These are phyloP conservation scores for Leccinellum rugosiceps DNA, from an alignment of 768 basidiomycete species.

Conservation along the genomic window DNA sequence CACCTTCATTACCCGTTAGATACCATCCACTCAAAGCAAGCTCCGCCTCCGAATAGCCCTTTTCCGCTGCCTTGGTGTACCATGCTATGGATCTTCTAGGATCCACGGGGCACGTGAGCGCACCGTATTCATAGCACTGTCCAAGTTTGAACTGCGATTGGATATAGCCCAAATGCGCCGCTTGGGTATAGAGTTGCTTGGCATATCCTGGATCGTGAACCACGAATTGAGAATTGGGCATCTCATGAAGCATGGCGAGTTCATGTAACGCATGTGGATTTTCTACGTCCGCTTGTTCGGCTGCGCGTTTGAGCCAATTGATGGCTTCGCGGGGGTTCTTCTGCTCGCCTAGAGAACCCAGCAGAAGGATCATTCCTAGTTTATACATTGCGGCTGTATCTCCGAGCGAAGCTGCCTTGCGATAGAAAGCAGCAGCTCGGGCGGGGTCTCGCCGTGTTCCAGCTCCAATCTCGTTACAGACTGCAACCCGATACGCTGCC, in stretches of 20 bases:
- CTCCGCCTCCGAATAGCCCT: conserved; percentile 93
- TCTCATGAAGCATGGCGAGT: conserved; percentile 84
- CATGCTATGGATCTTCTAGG: conserved; percentile 93
- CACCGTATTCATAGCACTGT: conserved; percentile 91
- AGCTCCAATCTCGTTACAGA: conserved; percentile 98
- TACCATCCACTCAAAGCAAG: conserved; percentile 98
- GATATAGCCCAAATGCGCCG: conserved; percentile 90
- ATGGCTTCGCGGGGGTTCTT: conserved; percentile 90
- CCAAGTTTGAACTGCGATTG: conserved; percentile 95
- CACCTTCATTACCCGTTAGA: conserved; percentile 90
- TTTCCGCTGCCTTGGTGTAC: conserved; percentile 98
- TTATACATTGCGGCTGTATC: conserved; percentile 99
- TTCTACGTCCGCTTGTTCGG: conserved; percentile 96
- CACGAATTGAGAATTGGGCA: conserved; percentile 61
- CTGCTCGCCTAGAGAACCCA: conserved; percentile 77
- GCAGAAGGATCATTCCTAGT: conserved; percentile 94
- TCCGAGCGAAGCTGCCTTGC: conserved; percentile 92
- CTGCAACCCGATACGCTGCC: conserved; percentile 94
- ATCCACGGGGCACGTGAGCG: conserved; percentile 85
- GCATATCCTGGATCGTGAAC: conserved; percentile 80
- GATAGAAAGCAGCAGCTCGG: conserved; percentile 92
- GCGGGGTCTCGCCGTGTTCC: conserved; percentile 87
- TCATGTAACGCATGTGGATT: conserved; percentile 98
- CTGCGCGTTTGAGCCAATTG: conserved; percentile 91
- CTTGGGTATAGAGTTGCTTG: conserved; percentile 82